phyloP scores from a whole-genome alignment of 75 land plant species.

The Larix kaempferi region DNA sequence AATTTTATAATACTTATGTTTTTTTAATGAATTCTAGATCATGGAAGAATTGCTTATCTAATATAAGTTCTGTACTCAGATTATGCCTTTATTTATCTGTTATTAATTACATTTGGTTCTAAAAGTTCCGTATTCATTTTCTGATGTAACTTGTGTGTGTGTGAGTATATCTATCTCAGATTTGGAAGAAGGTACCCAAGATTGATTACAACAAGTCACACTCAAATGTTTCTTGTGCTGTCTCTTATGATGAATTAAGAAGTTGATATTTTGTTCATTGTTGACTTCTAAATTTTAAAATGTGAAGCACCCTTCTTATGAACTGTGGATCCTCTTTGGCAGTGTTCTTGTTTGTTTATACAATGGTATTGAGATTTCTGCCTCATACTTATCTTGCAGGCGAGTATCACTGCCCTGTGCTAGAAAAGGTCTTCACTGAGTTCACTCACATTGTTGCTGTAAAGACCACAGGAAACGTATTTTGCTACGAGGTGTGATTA shows the following conservation, averaged over 20 bases:
- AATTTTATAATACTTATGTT: too few species aligned
- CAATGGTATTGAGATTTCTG: constrained; percentile 2
- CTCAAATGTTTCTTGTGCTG: not conserved
- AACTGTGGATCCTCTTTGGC: too few species aligned
- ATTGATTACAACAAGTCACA: not conserved
- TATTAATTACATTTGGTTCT: too few species aligned
- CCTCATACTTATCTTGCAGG: constrained; percentile 39
- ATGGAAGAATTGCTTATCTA: too few species aligned
- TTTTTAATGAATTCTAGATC: too few species aligned
- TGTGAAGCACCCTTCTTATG: not conserved
- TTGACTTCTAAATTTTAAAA: not conserved
- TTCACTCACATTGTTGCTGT: constrained; percentile 95
- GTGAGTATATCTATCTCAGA: too few species aligned
- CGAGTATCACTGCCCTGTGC: constrained; percentile 90
- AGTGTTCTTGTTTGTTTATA: not conserved
- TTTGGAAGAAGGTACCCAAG: too few species aligned
- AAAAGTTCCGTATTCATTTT: too few species aligned
- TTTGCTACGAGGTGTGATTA: constrained; percentile 76
- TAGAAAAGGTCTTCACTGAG: constrained; percentile 95
- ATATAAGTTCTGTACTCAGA: too few species aligned
- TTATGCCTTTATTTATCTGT: too few species aligned
- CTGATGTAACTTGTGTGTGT: too few species aligned
- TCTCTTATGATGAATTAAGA: not conserved
- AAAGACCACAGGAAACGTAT: constrained; percentile 94
- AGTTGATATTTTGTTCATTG: not conserved